These are phyloP conservation scores for Phytopythium mirpurense DNA, from an alignment of 352 stramenopile species.

Conservation along the genomic window DNA sequence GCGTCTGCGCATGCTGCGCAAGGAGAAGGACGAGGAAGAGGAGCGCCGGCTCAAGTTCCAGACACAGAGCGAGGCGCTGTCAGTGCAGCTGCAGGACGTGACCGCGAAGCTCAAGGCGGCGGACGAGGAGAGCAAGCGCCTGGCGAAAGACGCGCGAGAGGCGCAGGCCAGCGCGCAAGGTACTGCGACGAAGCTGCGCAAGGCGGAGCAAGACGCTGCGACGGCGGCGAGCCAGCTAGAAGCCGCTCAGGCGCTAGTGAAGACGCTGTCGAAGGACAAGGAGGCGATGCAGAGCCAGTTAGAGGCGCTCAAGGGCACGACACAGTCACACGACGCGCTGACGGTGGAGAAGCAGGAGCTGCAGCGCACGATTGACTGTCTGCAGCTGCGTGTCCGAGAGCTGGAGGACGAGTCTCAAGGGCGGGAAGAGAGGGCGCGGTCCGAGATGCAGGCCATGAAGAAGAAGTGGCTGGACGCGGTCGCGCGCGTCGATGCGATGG, in stretches of 20 bases:
- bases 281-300: slow-evolving; percentile 31
- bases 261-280: slow-evolving; percentile 27
- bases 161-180: slow-evolving; percentile 19
- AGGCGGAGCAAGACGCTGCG: slow-evolving; percentile 19
- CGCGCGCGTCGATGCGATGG: slow-evolving; percentile 58
- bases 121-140: slow-evolving; percentile 47
- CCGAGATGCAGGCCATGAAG: slow-evolving; percentile 57
- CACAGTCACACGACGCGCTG: slow-evolving; percentile 42
- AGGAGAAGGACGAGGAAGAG: slow-evolving; percentile 78
- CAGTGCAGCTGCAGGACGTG: slow-evolving; percentile 42
- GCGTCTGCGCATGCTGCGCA: slow-evolving; percentile 55
- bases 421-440: slow-evolving; percentile 54
- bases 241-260: slow-evolving; percentile 18
- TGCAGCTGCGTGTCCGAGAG: slow-evolving; percentile 50
- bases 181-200: slow-evolving; percentile 23
- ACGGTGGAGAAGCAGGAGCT: slow-evolving; percentile 50
- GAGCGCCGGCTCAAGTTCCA: slow-evolving; percentile 48
- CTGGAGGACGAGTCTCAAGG: slow-evolving; percentile 47
- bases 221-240: slow-evolving; percentile 16
- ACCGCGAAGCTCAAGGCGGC: slow-evolving; percentile 33
- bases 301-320: slow-evolving; percentile 30
- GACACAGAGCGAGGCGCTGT: slow-evolving; percentile 42
- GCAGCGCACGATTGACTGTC: slow-evolving; percentile 50
- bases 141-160: slow-evolving; percentile 30
- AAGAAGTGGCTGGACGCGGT: slow-evolving; percentile 77